phyloP scores from a whole-genome alignment of 202 grass and related monocot genomes.

The Saccharum hybrid region DNA sequence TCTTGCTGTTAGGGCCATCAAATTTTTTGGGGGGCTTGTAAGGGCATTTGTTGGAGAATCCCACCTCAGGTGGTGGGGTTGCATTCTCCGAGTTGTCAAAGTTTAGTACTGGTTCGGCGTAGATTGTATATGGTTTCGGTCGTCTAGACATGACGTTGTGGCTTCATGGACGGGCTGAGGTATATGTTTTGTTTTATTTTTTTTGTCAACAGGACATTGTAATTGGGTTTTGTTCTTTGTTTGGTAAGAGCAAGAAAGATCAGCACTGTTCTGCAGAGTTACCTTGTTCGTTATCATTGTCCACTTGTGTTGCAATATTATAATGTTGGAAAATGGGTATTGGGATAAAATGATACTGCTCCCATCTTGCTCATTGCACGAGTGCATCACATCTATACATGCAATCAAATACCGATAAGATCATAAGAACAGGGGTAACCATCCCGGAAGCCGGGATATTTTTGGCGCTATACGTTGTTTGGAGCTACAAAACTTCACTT shows the following conservation, averaged over 20 bases:
- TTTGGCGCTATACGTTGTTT: too few relatives aligned
- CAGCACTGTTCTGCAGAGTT: neutral
- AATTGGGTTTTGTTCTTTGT: conserved; percentile 27
- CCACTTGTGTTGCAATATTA: neutral
- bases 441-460: too few relatives aligned
- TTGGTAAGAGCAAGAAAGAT: neutral
- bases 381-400: too few relatives aligned
- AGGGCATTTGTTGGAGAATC: conserved; percentile 31
- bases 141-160: neutral
- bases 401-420: too few relatives aligned
- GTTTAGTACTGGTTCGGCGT: conserved; percentile 20
- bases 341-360: too few relatives aligned
- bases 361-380: too few relatives aligned
- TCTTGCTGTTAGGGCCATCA: conserved; percentile 37
- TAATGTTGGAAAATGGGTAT: neutral
- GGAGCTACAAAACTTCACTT: too few relatives aligned
- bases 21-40: conserved; percentile 20
- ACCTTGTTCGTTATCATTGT: neutral
- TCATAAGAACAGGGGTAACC: too few relatives aligned
- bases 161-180: neutral
- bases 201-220: neutral
- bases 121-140: conserved; percentile 48
- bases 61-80: neutral
- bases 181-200: conserved; percentile 33
- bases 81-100: conserved; percentile 17